phyloP scores from a whole-genome alignment of 2,329 filamentous ascomycete genomes.

The Zymoseptoria passerinii region DNA sequence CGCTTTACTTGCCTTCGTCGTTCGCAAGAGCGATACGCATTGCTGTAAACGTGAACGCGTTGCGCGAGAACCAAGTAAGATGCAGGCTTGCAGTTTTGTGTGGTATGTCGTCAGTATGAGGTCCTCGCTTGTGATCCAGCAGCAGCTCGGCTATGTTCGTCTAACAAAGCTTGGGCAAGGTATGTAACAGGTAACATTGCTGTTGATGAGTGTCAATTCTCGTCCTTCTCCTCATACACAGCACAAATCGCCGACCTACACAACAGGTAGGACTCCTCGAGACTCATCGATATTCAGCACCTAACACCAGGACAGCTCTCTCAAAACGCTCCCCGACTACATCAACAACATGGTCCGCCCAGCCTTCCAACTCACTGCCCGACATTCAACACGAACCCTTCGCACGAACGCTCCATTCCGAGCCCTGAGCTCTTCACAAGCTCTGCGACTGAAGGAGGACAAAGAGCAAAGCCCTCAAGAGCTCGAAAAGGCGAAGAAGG shows the following conservation, averaged over 20 bases:
- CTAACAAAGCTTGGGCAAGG: neutral
- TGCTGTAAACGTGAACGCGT: neutral
- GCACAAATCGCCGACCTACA: neutral
- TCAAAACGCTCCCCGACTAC: neutral
- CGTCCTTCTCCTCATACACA: neutral
- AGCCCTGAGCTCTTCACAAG: slow-evolving; percentile 27
- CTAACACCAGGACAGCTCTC: neutral
- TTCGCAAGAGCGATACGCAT: no score
- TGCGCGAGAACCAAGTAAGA: neutral
- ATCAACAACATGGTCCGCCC: neutral
- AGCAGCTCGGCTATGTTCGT: neutral
- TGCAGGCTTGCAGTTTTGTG: neutral
- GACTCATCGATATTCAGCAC: neutral
- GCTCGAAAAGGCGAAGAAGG: slow-evolving; percentile 37
- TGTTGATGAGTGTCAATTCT: neutral
- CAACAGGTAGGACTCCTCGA: neutral
- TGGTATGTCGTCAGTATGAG: neutral
- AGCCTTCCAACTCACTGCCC: neutral
- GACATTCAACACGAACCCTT: neutral
- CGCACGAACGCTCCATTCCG: neutral
- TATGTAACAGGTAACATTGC: neutral
- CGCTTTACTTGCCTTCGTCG: no score
- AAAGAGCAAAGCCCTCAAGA: slow-evolving; percentile 31
- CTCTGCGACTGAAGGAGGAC: slow-evolving; percentile 35
- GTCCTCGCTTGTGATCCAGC: neutral